A percentile compares a stretch with the other conserved stretches of the same genome.
These are phyloP conservation scores for Magnusiomyces magnusii DNA, from an alignment of 1,139 yeast species.

Conservation along the genomic window DNA sequence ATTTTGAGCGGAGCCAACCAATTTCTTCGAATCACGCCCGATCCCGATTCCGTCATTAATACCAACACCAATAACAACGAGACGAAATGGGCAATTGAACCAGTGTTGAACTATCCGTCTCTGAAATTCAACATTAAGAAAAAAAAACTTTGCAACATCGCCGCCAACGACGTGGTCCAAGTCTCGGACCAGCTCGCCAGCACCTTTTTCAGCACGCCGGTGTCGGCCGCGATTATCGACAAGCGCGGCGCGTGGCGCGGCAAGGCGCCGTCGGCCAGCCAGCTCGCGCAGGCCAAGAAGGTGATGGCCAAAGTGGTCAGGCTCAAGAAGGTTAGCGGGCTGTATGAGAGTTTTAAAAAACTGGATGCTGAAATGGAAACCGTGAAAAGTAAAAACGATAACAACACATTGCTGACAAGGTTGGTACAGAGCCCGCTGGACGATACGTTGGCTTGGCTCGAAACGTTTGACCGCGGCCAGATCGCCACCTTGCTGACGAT, in stretches of 20 bases:
- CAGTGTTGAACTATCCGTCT: not conserved
- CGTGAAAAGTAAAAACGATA: no score
- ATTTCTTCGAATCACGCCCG: not conserved
- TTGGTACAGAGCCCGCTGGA: not conserved
- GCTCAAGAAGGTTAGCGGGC: not conserved
- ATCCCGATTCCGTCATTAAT: no score
- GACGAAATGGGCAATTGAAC: not conserved
- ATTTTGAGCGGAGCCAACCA: not conserved
- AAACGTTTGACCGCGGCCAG: not conserved
- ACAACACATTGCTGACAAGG: not conserved
- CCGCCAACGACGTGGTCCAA: not conserved
- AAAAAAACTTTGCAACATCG: not conserved
- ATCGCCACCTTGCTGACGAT: not conserved
- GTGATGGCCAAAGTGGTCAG: not conserved
- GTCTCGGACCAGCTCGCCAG: not conserved
- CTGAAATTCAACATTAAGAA: not conserved
- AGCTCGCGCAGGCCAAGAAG: not conserved
- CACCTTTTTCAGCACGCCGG: not conserved
- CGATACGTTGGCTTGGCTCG: not conserved
- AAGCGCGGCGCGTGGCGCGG: not conserved
- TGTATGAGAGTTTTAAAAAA: not conserved
- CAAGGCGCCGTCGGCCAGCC: not conserved
- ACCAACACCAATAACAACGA: not conserved
- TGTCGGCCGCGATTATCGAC: not conserved
- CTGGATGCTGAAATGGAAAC: not conserved